Evolutionary conservation across 179 eudicot genomes (phyloP).

Genomic region (Corrigiola litoralis): DNA sequence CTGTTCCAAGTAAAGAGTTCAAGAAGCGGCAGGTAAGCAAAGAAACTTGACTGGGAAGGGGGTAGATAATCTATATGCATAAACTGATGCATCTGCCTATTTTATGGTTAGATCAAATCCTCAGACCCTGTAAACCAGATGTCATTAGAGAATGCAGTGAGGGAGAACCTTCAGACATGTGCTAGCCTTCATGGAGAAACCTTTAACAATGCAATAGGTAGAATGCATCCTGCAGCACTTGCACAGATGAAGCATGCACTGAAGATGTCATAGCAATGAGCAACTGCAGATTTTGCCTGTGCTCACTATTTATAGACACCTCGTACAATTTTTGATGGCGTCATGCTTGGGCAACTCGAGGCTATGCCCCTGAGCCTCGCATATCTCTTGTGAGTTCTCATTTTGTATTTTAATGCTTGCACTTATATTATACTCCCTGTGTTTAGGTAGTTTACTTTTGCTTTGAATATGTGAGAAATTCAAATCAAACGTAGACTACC

Average conservation of each 20-base stretch:
- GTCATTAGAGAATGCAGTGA: slow-evolving; percentile 80
- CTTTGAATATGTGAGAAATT: neutral
- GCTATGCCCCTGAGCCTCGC: slow-evolving; percentile 9
- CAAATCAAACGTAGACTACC: no score
- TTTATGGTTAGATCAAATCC: slow-evolving; percentile 61
- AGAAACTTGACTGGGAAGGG: neutral
- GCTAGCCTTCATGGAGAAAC: slow-evolving; percentile 86
- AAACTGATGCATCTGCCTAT: slow-evolving; percentile 13
- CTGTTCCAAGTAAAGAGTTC: slow-evolving; percentile 78
- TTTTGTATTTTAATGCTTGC: neutral
- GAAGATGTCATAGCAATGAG: slow-evolving; percentile 48
- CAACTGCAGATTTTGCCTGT: neutral
- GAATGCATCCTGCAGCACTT: slow-evolving; percentile 87
- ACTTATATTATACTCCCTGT: neutral
- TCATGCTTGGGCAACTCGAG: slow-evolving; percentile 11
- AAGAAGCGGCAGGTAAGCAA: slow-evolving; percentile 78
- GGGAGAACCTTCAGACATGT: slow-evolving; percentile 92
- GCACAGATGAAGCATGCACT: slow-evolving; percentile 83
- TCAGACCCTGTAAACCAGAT: slow-evolving; percentile 77
- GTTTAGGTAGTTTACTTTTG: neutral
- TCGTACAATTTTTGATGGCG: slow-evolving; percentile 21
- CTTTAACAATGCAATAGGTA: slow-evolving; percentile 68
- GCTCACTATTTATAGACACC: neutral
- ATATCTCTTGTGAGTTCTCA: slow-evolving; percentile 18
- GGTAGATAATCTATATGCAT: neutral